Evolutionary conservation across 2,329 filamentous ascomycete species (phyloP), one percentile per base, ranked within the genome.

Genomic region (Cadophora malorum): DNA sequence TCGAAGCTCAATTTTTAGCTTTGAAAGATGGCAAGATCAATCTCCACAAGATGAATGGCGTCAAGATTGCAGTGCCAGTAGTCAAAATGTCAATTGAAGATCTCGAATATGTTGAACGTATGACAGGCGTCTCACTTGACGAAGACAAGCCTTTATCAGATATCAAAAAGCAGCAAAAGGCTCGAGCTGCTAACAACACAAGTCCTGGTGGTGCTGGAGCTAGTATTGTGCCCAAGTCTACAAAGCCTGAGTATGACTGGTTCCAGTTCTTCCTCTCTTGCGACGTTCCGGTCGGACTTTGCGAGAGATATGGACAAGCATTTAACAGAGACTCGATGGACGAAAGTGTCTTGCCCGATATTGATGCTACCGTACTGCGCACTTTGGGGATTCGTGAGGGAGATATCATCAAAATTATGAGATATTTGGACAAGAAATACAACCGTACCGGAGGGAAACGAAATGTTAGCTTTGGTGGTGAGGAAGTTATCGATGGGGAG

Each of bases 181-280:
- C 66, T 66, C 71, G 53, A 66, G 63, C 53, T 28, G 64, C 25
- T 38, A 74, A 79, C 70, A 75, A 76, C 58, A 65, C 76, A 41
- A 67, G 64, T 4, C 72, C 77, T 41, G 58, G 66, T 56, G 66
- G 64, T 67, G 83, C 86, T 9, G 90, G 90, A 14, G 90, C 87
- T n/a, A 85, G 85, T 1, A 82, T 93, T 38, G 85, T 91, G 72
- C 81, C 83, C 58, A 79, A 81, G 25, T 83, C 85, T 61, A 59
- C 45, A 76, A 90, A 90, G 79, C 84, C 91, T 0, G 90, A 96
- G 59, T 97, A 98, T 78, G 96, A 99, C 79, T 99, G 96, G 96
- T 99, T 99, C 76, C 94, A 97, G 78, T 98, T 99, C 82, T 99
- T 99, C 84, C 83, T 99, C 50, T 89, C 90, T 71, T 96, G 94